Evolutionary conservation across 257 asterid species (phyloP).

Genomic region (Solanum chilense): DNA sequence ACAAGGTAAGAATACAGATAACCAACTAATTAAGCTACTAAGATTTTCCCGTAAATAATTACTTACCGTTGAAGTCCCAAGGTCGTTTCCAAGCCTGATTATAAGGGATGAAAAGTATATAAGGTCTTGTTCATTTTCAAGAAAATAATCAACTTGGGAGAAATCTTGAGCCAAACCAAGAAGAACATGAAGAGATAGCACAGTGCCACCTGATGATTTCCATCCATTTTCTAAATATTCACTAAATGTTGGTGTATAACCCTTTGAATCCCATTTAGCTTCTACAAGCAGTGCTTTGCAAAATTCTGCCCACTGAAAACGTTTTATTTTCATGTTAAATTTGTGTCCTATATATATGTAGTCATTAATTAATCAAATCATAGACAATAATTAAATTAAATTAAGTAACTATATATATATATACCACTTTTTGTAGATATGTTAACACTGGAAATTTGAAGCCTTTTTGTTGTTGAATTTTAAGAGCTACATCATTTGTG

Average conservation of each 20-base stretch:
- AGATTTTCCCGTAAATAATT: no score
- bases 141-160: neutral
- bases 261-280: constrained; percentile 42
- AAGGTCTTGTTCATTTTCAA: constrained; percentile 14
- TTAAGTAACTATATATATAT: neutral
- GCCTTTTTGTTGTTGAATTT: constrained; percentile 27
- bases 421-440: constrained; percentile 37
- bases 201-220: constrained; percentile 42
- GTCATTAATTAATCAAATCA: no score
- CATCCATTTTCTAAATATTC: constrained; percentile 47
- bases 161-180: constrained; percentile 20
- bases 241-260: constrained; percentile 31
- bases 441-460: constrained; percentile 28
- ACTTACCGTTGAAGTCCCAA: constrained; percentile 39
- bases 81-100: constrained; percentile 51
- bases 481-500: constrained; percentile 23
- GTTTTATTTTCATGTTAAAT: neutral
- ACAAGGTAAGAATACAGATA: neutral
- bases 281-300: constrained; percentile 44
- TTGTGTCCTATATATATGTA: neutral
- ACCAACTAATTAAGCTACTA: no score
- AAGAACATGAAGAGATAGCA: constrained; percentile 30
- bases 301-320: constrained; percentile 43
- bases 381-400: neutral
- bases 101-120: constrained; percentile 28